phyloP scores from a whole-genome alignment of 805 yeast genomes.

The Metschnikowia amazonensis region DNA sequence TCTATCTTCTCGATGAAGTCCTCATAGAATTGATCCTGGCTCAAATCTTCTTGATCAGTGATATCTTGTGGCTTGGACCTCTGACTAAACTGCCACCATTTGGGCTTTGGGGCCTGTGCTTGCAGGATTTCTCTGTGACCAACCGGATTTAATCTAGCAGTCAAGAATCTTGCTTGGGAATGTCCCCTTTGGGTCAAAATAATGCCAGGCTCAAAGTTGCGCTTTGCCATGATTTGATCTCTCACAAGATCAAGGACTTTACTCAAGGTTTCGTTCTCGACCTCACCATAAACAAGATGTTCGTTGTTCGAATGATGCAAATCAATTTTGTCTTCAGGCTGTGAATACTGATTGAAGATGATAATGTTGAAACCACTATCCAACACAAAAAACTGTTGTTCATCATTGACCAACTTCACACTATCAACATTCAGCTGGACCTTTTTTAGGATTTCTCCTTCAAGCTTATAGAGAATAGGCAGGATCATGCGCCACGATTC shows the following conservation, averaged over 20 bases:
- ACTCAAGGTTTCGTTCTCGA: neutral
- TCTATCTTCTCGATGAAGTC: constrained; percentile 22
- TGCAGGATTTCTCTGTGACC: constrained; percentile 4
- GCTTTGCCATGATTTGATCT: neutral
- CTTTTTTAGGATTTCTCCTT: neutral
- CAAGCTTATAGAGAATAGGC: constrained; percentile 26
- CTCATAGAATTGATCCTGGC: constrained; percentile 22
- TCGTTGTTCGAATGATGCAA: constrained; percentile 18
- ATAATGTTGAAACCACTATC: constrained; percentile 28
- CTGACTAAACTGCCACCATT: constrained; percentile 12
- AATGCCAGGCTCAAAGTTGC: constrained; percentile 21
- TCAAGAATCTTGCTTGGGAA: constrained; percentile 36
- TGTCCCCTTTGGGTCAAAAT: constrained; percentile 34
- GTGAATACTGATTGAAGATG: constrained; percentile 19
- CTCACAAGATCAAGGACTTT: constrained; percentile 7
- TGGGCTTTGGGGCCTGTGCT: constrained; percentile 2
- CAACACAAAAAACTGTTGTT: constrained; percentile 23
- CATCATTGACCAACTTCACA: neutral
- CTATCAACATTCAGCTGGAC: constrained; percentile 20
- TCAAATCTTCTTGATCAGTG: constrained; percentile 26
- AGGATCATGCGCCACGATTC: constrained; percentile 24
- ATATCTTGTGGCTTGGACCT: constrained; percentile 3
- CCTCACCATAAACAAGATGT: constrained; percentile 5
- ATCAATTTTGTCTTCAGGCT: constrained; percentile 8
- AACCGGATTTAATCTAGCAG: constrained; percentile 29